Conservation (phyloP, 2,329 filamentous ascomycete species). For the Fusarium nematophilum region DNA sequence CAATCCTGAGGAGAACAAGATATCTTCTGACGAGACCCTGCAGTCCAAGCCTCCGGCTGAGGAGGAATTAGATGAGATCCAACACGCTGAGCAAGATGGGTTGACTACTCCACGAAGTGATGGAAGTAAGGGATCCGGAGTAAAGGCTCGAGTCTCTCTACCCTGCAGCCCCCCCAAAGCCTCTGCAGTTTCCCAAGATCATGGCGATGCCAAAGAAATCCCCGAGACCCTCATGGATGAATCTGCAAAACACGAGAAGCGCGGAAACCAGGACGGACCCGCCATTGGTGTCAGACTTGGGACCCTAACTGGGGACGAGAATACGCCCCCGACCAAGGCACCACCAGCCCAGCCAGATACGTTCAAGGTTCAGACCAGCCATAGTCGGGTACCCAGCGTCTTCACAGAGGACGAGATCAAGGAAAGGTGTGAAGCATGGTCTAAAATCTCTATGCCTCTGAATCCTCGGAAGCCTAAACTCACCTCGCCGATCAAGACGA, state of each 20-base stretch:
- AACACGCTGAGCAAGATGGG: neutral
- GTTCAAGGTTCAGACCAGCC: neutral
- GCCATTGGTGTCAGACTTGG: neutral
- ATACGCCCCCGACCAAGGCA: neutral
- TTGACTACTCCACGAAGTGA: slow-evolving; percentile 14
- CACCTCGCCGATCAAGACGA: slow-evolving; percentile 9
- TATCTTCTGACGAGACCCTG: slow-evolving; percentile 5
- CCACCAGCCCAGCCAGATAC: neutral
- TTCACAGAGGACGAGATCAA: slow-evolving; percentile 49
- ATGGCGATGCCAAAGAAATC: neutral
- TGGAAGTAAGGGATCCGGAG: slow-evolving; percentile 4
- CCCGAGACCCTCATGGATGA: neutral
- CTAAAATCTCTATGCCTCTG: slow-evolving; percentile 50
- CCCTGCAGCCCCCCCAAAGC: slow-evolving; percentile 23
- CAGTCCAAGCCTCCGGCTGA: slow-evolving; percentile 48
- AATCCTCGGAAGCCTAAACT: slow-evolving; percentile 34
- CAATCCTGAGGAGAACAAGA: neutral
- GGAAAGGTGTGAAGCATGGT: slow-evolving; percentile 47
- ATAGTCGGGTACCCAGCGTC: slow-evolving; percentile 27
- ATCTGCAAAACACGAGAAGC: neutral
- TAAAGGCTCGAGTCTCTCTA: slow-evolving; percentile 39
- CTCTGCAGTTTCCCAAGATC: neutral
- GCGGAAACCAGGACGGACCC: neutral
- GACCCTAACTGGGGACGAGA: neutral
- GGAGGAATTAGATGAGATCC: slow-evolving; percentile 35